Evolutionary conservation across 257 asterid species (phyloP).

Genomic region (Phtheirospermum japonicum): DNA sequence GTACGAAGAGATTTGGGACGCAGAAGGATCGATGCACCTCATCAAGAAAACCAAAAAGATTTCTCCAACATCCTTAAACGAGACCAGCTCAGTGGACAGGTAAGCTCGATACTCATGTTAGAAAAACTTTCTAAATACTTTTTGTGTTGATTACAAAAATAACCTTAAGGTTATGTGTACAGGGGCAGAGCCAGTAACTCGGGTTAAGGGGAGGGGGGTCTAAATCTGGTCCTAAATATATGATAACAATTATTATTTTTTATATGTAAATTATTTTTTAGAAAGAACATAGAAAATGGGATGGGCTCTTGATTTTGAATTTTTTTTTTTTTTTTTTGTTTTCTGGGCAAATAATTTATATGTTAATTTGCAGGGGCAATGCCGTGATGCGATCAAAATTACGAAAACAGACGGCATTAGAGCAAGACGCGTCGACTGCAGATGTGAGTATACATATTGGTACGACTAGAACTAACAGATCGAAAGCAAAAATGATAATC

Average conservation of each 20-base stretch:
- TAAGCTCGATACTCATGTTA: constrained; percentile 22
- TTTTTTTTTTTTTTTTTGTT: background rate
- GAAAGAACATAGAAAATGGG: no score
- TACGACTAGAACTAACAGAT: constrained; percentile 42
- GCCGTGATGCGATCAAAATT: constrained; percentile 70
- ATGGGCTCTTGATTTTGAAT: no score
- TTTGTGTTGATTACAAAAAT: background rate
- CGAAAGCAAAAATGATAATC: constrained; percentile 46
- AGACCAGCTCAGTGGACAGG: constrained; percentile 59
- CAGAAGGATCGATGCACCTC: constrained; percentile 97
- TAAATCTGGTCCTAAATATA: no score
- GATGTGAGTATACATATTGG: constrained; percentile 60
- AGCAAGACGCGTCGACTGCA: constrained; percentile 27
- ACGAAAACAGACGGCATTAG: constrained; percentile 48
- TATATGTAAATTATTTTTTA: no score
- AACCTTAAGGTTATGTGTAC: background rate
- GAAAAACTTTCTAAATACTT: constrained; percentile 2
- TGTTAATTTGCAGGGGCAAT: constrained; percentile 57
- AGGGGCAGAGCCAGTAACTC: no score
- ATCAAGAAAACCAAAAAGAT: constrained; percentile 61
- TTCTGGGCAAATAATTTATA: background rate
- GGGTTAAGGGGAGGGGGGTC: no score
- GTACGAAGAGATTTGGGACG: constrained; percentile 93
- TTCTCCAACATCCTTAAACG: constrained; percentile 34
- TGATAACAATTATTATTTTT: no score